Evolutionary conservation across 2,329 filamentous ascomycete genomes (phyloP).

Genomic region (Diplodia intermedia): DNA sequence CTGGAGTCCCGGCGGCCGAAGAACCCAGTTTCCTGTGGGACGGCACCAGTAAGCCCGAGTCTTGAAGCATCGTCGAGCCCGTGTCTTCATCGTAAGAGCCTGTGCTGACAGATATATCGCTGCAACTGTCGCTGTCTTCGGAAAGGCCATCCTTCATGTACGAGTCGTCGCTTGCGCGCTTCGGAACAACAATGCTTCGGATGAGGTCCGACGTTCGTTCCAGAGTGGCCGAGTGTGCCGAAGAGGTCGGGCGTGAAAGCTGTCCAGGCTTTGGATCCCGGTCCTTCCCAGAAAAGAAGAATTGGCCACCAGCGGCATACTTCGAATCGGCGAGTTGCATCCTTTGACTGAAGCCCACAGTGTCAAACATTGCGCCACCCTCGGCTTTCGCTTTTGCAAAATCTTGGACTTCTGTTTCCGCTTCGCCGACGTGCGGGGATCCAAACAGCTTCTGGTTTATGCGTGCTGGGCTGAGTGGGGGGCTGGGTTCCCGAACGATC

Average conservation of each 20-base stretch:
- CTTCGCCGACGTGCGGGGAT: background rate
- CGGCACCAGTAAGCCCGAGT: background rate
- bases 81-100: constrained; percentile 9
- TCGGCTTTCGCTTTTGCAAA: constrained; percentile 29
- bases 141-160: background rate
- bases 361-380: constrained; percentile 57
- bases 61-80: background rate
- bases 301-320: constrained; percentile 59
- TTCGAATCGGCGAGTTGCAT: constrained; percentile 60
- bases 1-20: constrained; percentile 14
- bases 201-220: constrained; percentile 11
- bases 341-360: constrained; percentile 59
- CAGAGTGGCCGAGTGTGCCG: background rate
- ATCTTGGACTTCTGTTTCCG: constrained; percentile 1
- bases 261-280: background rate
- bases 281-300: constrained; percentile 37
- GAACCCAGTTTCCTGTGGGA: constrained; percentile 17
- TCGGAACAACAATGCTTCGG: constrained; percentile 13
- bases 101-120: constrained; percentile 20
- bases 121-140: constrained; percentile 23
- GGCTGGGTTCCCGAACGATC: constrained; percentile 24
- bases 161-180: background rate
- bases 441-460: constrained; percentile 26
- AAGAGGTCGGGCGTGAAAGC: constrained; percentile 24
- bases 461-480: constrained; percentile 26